Base-by-base conservation (phyloP, 1,139 yeast genomes). In the Debaryomyces sp. region DNA sequence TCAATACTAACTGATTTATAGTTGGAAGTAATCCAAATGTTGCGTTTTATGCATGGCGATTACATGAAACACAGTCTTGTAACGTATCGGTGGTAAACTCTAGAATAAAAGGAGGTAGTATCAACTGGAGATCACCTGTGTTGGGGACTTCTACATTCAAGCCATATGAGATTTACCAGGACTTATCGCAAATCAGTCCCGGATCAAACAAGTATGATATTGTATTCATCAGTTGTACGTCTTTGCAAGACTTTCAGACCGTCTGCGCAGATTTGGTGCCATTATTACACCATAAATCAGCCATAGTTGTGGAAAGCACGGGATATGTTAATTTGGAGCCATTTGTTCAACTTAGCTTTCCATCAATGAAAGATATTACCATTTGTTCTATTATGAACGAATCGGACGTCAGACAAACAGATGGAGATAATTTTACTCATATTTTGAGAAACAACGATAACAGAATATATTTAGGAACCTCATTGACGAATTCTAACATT, bases 311-410 rank as follows among this genome's bases (percentile, higher is more conserved):
- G 39, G 95, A 87, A 64, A 80, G 85, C 49, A 81, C 89, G 1
- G 89, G 89, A 6, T 87, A 81, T 61, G 80, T 87, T 46, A 85
- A 85, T 60, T 65, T 87, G 51, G 92, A 87, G 62, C 87, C 89
- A 10, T 87, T 86, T 63, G 77, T 86, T 35, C 68, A 66, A 47
- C 62, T 71, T 53, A 66, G 67, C 48, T 63, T 70, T 41, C 64
- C 67, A 6, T 66, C 68, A 51, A 50, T 56, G 53, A 53, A 78
- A 43, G 64, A 70, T 44, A 55, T 75, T 50, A 65, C 77, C 13
- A 69, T 84, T 10, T 72, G 83, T 49, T 82, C 90, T 26, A 77
- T 86, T 37, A 78, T 87, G 80, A 78, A 84, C 46, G 89, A 84
- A 60, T 73, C 79, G 46, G 92, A 87, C 59, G 70, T 85, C 38